Base-by-base conservation (phyloP, 1,139 yeast species). In the Hyphopichia burtonii region DNA sequence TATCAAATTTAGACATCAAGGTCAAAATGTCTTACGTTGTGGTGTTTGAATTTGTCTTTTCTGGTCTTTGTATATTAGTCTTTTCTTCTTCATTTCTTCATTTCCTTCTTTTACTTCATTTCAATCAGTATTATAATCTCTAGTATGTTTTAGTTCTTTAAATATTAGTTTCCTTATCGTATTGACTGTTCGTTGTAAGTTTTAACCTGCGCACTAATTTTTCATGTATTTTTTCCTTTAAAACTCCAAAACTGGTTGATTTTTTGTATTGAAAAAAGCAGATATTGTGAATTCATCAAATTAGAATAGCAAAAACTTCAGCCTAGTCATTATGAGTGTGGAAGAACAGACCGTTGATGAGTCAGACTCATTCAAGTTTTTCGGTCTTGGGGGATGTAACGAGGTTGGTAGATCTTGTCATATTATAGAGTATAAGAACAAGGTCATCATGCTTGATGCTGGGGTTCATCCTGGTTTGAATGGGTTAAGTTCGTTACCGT, bases 301-400 rank as follows among this genome's bases (percentile, higher is more conserved):
- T 7, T 12, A 10, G 11, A 11, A 4, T 25, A 25, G 4, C 11
- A 25, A 8, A 9, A 5, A 10, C 9, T 11, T 25, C 7, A 25
- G 12, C 28, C 28, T 7, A 7, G 14, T 18, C 19, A 41, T n/a
- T 23, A 46, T 46, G 49, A 41, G 46, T 15, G 37, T 40, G 12
- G 48, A 45, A 11, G 39, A 31, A 18, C 44, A 38, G 36, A 30
- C 40, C 12, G 4, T 17, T 8, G 36, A 45, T 33, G 48, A 40
- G 25, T 36, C 48, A 16, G 82, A 78, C 40, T 67, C 71, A 44
- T 76, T 89, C 58, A 80, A 80, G 60, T 93, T 93, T 68, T 82
- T 88, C 47, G 93, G 96, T 28, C 76, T 93, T n/a, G 99, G 99
- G n/a, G 99, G 98, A n/a, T 96, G 99, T 51, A 89, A 86, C 55